phyloP scores from a whole-genome alignment of 352 stramenopile genomes.

The Globisporangium spinosum region DNA sequence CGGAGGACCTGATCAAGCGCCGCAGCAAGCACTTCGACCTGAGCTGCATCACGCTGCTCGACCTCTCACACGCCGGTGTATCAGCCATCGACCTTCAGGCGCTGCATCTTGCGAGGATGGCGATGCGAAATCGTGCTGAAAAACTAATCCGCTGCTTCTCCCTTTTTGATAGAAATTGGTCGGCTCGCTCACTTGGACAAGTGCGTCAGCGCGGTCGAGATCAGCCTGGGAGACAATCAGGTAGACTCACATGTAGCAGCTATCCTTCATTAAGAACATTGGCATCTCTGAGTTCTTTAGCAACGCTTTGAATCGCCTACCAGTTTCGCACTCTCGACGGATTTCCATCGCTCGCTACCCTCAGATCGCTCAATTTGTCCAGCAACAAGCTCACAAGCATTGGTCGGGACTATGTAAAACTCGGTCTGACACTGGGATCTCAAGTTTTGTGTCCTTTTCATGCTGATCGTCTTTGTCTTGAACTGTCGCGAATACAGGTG shows the following conservation, averaged over 20 bases:
- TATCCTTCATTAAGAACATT: background rate
- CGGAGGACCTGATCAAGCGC: constrained; percentile 58
- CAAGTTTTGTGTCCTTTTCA: too few relatives aligned
- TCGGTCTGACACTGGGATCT: too few relatives aligned
- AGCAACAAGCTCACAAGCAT: constrained; percentile 45
- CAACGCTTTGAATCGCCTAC: background rate
- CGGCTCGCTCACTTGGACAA: constrained; percentile 36
- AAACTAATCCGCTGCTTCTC: background rate
- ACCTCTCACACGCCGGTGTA: constrained; percentile 45
- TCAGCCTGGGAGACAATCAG: constrained; percentile 55
- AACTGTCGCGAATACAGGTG: constrained; percentile 22
- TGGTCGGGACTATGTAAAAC: constrained; percentile 12
- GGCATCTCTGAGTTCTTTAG: background rate
- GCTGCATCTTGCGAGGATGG: background rate
- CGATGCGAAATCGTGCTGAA: background rate
- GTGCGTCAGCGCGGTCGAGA: constrained; percentile 51
- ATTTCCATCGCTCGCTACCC: constrained; percentile 35
- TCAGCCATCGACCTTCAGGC: background rate
- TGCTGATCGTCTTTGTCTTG: background rate
- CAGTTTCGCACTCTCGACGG: constrained; percentile 46
- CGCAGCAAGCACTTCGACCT: constrained; percentile 77
- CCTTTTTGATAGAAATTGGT: constrained; percentile 19
- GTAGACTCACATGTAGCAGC: constrained; percentile 17
- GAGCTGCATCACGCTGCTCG: constrained; percentile 55
- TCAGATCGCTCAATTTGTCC: constrained; percentile 47